Evolutionary conservation across 441 rosid genomes (phyloP).

Genomic region (Raphanus hybrid): DNA sequence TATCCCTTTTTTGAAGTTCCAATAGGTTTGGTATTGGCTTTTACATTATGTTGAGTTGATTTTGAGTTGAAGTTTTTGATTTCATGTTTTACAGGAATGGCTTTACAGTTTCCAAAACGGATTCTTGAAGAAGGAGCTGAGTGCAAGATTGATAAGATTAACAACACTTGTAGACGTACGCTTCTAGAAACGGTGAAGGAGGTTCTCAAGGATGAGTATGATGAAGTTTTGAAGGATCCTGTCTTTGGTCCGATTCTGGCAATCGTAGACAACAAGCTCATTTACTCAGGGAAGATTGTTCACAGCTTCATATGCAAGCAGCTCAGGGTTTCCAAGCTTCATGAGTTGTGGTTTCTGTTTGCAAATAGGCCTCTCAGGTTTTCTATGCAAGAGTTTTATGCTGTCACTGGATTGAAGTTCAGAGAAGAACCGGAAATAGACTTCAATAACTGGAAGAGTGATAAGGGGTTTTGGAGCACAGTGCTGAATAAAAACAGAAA

Average conservation of each 20-base stretch:
- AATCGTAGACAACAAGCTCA: not conserved
- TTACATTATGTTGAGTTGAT: too few species aligned
- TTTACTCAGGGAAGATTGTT: not conserved
- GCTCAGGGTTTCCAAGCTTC: not conserved
- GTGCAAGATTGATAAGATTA: not conserved
- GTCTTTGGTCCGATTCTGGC: not conserved
- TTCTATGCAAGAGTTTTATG: not conserved
- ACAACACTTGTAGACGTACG: not conserved
- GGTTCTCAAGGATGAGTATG: not conserved
- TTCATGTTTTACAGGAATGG: too few species aligned
- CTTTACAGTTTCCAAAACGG: too few species aligned
- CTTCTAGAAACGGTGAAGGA: not conserved
- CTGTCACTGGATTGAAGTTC: not conserved
- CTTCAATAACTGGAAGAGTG: not conserved
- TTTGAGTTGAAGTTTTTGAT: too few species aligned
- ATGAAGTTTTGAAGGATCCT: not conserved
- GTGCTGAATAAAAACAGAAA: too few species aligned
- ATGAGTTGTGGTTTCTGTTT: not conserved
- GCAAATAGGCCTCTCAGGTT: not conserved
- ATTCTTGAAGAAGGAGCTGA: not conserved
- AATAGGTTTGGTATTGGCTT: too few species aligned
- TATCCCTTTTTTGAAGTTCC: too few species aligned
- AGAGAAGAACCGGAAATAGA: not conserved
- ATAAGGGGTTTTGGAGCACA: not conserved
- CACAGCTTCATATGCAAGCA: not conserved